These are phyloP conservation scores for Fragaria iinumae DNA, from an alignment of 306 rosid species.

Conservation along the genomic window DNA sequence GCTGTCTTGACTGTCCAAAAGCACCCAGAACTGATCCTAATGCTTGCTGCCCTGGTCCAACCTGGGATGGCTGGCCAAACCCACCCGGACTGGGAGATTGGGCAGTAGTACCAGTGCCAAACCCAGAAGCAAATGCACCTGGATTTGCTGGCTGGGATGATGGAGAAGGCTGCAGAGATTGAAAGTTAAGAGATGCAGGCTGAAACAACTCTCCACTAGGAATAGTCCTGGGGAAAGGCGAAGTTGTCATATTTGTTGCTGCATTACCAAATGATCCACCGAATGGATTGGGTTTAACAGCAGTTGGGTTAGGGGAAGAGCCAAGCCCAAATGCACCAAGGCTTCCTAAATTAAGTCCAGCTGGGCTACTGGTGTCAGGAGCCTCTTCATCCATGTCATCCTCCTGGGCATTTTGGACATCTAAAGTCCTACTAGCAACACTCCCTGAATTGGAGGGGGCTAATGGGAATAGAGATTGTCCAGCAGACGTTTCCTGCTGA, in stretches of 20 bases:
- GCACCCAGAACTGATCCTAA: constrained; percentile 81
- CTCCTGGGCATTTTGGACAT: constrained; percentile 47
- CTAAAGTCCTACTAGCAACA: constrained; percentile 36
- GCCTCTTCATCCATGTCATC: constrained; percentile 98
- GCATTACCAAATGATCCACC: constrained; percentile 64
- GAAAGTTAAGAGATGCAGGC: constrained; percentile 80
- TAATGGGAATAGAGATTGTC: constrained; percentile 40
- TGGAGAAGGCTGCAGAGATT: constrained; percentile 50
- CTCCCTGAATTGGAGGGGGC: constrained; percentile 38
- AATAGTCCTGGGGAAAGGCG: constrained; percentile 44
- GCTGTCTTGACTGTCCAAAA: constrained; percentile 94
- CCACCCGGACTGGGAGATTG: constrained; percentile 50
- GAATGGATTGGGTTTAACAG: constrained; percentile 71
- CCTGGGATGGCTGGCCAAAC: constrained; percentile 72
- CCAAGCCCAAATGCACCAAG: constrained; percentile 62
- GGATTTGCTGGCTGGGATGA: constrained; percentile 51
- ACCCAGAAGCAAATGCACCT: constrained; percentile 58
- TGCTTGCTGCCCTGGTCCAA: constrained; percentile 85
- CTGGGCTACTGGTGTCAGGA: constrained; percentile 51
- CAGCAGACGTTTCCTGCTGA: constrained; percentile 43
- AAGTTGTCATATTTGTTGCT: constrained; percentile 34
- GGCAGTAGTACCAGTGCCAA: constrained; percentile 39
- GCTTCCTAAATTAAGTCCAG: constrained; percentile 58
- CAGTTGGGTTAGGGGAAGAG: constrained; percentile 44
- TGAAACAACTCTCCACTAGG: constrained; percentile 72